phyloP scores from a whole-genome alignment of 371 early-diverging fungal genomes.

The Mucor plumbeus region DNA sequence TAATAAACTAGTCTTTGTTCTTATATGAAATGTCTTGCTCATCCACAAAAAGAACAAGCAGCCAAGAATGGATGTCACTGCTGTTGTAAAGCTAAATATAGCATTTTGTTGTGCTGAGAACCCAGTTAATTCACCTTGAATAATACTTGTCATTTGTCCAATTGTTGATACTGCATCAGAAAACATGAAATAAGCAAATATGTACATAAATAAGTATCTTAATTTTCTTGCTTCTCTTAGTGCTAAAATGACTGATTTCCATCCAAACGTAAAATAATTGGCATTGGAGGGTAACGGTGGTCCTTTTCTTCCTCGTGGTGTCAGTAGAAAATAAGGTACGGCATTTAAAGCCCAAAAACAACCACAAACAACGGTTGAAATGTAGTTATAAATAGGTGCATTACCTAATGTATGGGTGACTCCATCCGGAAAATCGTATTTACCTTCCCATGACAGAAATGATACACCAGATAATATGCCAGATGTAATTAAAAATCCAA shows the following conservation, averaged over 20 bases:
- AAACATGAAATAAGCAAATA: constrained; percentile 47
- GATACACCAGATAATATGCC: constrained; percentile 46
- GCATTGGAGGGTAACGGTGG: constrained; percentile 34
- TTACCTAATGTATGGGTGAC: constrained; percentile 39
- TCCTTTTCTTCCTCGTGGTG: constrained; percentile 38
- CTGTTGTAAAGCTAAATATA: constrained; percentile 34
- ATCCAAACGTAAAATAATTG: constrained; percentile 44
- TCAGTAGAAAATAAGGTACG: constrained; percentile 43
- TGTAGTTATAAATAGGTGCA: constrained; percentile 48
- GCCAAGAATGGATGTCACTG: constrained; percentile 45
- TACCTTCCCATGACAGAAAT: constrained; percentile 36
- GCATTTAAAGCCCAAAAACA: constrained; percentile 42
- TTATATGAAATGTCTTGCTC: constrained; percentile 33
- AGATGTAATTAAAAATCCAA: constrained; percentile 42
- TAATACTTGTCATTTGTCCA: constrained; percentile 30
- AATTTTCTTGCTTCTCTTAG: constrained; percentile 41
- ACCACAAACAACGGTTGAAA: constrained; percentile 46
- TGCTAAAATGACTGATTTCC: constrained; percentile 32
- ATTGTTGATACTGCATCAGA: constrained; percentile 55
- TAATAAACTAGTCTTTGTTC: constrained; percentile 40
- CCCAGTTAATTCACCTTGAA: constrained; percentile 42
- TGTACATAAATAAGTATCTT: constrained; percentile 46
- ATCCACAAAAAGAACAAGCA: constrained; percentile 45
- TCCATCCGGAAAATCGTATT: constrained; percentile 33
- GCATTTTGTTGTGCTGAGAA: constrained; percentile 38